Conservation (phyloP, 1,284 basidiomycete species). For the Sporisorium sorghi region DNA sequence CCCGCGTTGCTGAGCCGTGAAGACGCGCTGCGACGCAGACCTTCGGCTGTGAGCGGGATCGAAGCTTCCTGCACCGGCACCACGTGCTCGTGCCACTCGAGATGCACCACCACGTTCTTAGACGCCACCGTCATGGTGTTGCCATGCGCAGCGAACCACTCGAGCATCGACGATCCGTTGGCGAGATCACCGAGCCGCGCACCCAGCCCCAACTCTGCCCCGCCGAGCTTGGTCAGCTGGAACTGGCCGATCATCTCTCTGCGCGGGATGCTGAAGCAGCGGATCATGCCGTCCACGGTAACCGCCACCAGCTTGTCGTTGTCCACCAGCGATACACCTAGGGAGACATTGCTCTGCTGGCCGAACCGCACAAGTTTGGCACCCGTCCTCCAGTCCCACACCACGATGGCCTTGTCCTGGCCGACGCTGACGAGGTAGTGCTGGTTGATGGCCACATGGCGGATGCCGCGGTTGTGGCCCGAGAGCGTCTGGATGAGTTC, state of each 20-base stretch:
- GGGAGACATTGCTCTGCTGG: constrained; percentile 90
- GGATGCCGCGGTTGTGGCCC: constrained; percentile 76
- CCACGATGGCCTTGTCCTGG: constrained; percentile 87
- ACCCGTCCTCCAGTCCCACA: constrained; percentile 78
- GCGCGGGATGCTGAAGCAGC: constrained; percentile 86
- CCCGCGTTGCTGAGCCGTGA: constrained; percentile 34
- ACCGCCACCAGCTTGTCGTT: constrained; percentile 80
- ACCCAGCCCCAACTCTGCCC: constrained; percentile 42
- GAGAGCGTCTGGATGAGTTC: constrained; percentile 76
- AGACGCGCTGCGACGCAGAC: constrained; percentile 31
- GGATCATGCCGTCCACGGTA: constrained; percentile 89
- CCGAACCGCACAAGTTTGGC: constrained; percentile 89
- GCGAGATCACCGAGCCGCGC: constrained; percentile 47
- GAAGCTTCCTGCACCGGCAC: constrained; percentile 36
- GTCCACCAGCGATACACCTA: constrained; percentile 85
- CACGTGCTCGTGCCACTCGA: constrained; percentile 84
- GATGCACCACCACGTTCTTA: constrained; percentile 84
- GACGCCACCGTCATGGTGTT: constrained; percentile 91
- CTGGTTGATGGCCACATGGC: constrained; percentile 85
- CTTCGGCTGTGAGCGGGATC: constrained; percentile 24
- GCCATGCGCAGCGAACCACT: constrained; percentile 86
- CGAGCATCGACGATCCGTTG: constrained; percentile 51
- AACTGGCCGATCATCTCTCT: constrained; percentile 92
- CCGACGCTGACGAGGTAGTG: constrained; percentile 88
- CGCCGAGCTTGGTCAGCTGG: constrained; percentile 83